Percentiles rank a stretch among this genome's conserved stretches.
phyloP scores from a whole-genome alignment of 768 basidiomycete species.

The Tylopilus plumbeoviolaceoides region DNA sequence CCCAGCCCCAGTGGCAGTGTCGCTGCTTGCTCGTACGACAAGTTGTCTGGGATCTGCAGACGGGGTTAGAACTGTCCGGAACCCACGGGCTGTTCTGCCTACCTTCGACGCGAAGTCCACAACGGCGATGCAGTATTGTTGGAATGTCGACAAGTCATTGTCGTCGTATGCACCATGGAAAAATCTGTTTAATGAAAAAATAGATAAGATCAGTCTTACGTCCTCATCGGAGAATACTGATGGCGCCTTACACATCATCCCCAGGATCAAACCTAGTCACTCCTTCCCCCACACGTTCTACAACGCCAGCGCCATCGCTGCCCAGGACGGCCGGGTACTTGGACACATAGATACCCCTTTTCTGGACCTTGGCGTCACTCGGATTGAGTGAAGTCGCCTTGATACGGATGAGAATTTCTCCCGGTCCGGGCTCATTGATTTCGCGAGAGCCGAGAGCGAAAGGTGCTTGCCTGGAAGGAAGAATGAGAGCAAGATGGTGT shows the following conservation, averaged over 20 bases:
- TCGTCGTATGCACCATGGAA: constrained; percentile 37
- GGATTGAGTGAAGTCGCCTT: constrained; percentile 49
- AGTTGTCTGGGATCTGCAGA: constrained; percentile 40
- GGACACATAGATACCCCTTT: constrained; percentile 34
- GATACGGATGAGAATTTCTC: constrained; percentile 47
- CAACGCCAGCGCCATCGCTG: constrained; percentile 47
- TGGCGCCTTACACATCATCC: constrained; percentile 45
- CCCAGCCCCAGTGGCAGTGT: constrained; percentile 48
- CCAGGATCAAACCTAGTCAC: constrained; percentile 48
- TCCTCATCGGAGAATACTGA: constrained; percentile 5
- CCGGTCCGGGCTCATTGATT: constrained; percentile 42
- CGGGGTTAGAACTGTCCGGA: constrained; percentile 8
- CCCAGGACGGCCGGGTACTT: constrained; percentile 47
- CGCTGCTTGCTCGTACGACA: constrained; percentile 46
- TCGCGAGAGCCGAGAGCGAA: constrained; percentile 31
- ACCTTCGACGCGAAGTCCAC: constrained; percentile 42
- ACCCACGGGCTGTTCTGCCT: neutral
- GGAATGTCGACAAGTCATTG: constrained; percentile 39
- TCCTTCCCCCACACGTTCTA: constrained; percentile 48
- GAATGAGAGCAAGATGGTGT: constrained; percentile 28
- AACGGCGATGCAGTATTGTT: constrained; percentile 41
- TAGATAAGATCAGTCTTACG: constrained; percentile 24
- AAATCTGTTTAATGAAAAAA: constrained; percentile 29
- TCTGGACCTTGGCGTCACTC: constrained; percentile 50
- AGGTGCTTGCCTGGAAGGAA: constrained; percentile 33